A percentile compares a stretch with the other conserved stretches of the same genome.
phyloP scores from a whole-genome alignment of 495 filamentous ascomycete genomes.

The Penicillium simplicissimum region DNA sequence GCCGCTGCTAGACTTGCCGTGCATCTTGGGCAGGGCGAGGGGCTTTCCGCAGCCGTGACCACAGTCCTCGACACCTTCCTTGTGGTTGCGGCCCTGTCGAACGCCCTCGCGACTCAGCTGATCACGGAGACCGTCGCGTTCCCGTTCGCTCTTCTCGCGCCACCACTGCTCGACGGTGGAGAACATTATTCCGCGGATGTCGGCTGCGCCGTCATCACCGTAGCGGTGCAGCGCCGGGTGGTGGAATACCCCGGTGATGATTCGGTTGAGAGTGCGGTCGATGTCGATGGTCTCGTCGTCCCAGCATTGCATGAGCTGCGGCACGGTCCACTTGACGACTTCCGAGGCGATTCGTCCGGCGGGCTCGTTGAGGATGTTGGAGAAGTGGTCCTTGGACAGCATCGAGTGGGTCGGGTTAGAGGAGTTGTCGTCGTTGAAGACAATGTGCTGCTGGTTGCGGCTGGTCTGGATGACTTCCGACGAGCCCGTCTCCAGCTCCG shows the following conservation, averaged over 20 bases:
- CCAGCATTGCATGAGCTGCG: slow-evolving; percentile 82
- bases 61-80: slow-evolving; percentile 76
- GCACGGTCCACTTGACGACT: slow-evolving; percentile 78
- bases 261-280: slow-evolving; percentile 65
- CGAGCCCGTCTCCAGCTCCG: slow-evolving; percentile 80
- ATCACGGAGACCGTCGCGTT: slow-evolving; percentile 62
- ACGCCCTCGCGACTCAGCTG: slow-evolving; percentile 79
- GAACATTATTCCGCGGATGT: slow-evolving; percentile 79
- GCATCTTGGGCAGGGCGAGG: slow-evolving; percentile 53
- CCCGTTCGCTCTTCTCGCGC: slow-evolving; percentile 59
- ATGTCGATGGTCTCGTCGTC: slow-evolving; percentile 72
- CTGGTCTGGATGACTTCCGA: slow-evolving; percentile 80
- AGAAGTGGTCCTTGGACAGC: slow-evolving; percentile 93
- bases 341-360: slow-evolving; percentile 79
- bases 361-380: slow-evolving; percentile 82
- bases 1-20: slow-evolving; percentile 19
- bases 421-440: slow-evolving; percentile 75
- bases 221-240: slow-evolving; percentile 73
- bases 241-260: slow-evolving; percentile 82
- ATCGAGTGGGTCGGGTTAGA: slow-evolving; percentile 92
- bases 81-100: slow-evolving; percentile 73
- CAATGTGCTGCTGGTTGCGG: slow-evolving; percentile 75
- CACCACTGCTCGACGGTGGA: slow-evolving; percentile 78
- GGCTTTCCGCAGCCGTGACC: slow-evolving; percentile 85
- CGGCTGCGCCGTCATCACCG: slow-evolving; percentile 70